Conservation (phyloP, 331 rosid genomes). For the Phaseolus coccineus region DNA sequence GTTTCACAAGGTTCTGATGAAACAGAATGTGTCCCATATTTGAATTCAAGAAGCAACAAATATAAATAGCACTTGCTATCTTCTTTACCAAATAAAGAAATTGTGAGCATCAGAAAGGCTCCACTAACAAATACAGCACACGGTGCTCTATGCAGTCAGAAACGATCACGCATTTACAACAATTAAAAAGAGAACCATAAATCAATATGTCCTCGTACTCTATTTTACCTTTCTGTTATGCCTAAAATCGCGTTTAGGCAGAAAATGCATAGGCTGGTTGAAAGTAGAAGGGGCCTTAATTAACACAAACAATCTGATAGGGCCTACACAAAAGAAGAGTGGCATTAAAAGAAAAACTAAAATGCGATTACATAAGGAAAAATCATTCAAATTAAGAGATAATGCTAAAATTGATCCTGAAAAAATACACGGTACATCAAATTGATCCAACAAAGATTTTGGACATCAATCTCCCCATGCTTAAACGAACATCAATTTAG, state of each 20-base stretch:
- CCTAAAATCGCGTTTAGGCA: constrained; percentile 88
- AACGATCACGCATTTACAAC: neutral
- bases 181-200: neutral
- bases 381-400: neutral
- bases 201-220: neutral
- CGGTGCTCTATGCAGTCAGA: constrained; percentile 9
- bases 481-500: constrained; percentile 7
- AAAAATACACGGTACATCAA: constrained; percentile 6
- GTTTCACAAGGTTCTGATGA: constrained; percentile 21
- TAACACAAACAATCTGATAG: constrained; percentile 75
- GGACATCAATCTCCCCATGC: neutral
- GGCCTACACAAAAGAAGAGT: constrained; percentile 54
- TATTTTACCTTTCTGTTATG: constrained; percentile 71
- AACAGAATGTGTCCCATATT: neutral
- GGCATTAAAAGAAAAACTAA: constrained; percentile 16
- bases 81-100: constrained; percentile 42
- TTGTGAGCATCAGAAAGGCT: constrained; percentile 31
- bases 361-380: constrained; percentile 14
- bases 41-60: constrained; percentile 27
- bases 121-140: constrained; percentile 22
- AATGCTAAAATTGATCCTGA: constrained; percentile 13
- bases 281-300: constrained; percentile 85
- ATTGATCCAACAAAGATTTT: constrained; percentile 15
- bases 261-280: constrained; percentile 81
- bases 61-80: constrained; percentile 4